Evolutionary conservation across 441 rosid species (phyloP).

Genomic region (Breynia disticha): DNA sequence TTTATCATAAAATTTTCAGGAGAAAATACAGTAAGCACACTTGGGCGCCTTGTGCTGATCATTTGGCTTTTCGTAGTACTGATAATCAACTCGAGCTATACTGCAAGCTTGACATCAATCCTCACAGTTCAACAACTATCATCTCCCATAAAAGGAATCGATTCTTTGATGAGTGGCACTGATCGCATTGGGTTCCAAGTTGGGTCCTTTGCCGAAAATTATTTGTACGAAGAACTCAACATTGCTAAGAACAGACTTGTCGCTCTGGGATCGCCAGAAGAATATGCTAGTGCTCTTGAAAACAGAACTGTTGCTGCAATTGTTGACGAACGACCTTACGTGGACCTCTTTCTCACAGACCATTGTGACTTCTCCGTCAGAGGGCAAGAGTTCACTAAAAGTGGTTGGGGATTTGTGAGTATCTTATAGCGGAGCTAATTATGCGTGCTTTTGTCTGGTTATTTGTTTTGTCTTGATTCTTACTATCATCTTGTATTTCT

Average conservation of each 20-base stretch:
- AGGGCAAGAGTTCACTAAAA: conserved; percentile 75
- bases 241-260: conserved; percentile 63
- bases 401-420: conserved; percentile 97
- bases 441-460: no score
- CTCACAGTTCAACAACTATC: conserved; percentile 84
- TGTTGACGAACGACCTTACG: conserved; percentile 68
- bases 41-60: conserved; percentile 69
- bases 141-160: conserved; percentile 83
- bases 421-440: conserved; percentile 11
- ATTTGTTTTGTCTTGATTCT: conserved; percentile 1
- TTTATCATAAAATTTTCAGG: conserved; percentile 36
- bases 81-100: conserved; percentile 88
- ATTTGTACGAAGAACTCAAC: conserved; percentile 56
- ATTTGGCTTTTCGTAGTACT: conserved; percentile 91
- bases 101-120: conserved; percentile 93
- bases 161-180: conserved; percentile 44
- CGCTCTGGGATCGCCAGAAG: conserved; percentile 73
- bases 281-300: conserved; percentile 50
- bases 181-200: conserved; percentile 68
- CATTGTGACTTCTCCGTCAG: conserved; percentile 60
- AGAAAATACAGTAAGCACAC: conserved; percentile 72
- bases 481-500: conserved; percentile 2
- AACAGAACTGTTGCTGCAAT: conserved; percentile 73
- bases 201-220: conserved; percentile 70
- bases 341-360: conserved; percentile 69